Evolutionary conservation across 352 stramenopile species (phyloP), one percentile per base, ranked within the genome.

Genomic region (Phytophthora europaea): DNA sequence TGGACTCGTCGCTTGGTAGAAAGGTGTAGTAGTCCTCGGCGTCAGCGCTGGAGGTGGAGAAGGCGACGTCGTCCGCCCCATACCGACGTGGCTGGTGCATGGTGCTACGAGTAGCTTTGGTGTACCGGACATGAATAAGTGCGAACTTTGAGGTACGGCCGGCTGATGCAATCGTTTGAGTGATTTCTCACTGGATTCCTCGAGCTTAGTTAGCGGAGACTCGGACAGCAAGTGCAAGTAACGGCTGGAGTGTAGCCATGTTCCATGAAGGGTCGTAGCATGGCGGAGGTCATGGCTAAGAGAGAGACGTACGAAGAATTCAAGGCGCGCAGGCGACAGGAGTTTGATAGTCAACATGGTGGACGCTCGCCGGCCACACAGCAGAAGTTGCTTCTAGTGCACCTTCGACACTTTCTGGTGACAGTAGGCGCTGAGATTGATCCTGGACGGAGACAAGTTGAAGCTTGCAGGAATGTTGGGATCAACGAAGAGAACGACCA

Each of bases 1-100:
- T 67, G 40, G 85, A 87, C 43, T 88, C 82, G 22, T 91, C 85
- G 65, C 83, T 93, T 5, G 85, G 83, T 45, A 90, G 40, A n/a
- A 81, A 80, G 18, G 83, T 63, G 63, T 83, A 87, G 75, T 89
- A 93, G 68, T 93, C 85, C 33, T 93, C 85, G 6, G 71, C 81
- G 54, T 61, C 57, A 23, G 56, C 65, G 52, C 20, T 73, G 26
- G 75, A 73, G 47, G 65, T 61, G 36, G 74, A 76, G 61, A 81
- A 76, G 10, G 74, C 63, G n/a, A 81, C 65, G 47, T 56, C 74
- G 48, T 63, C 20, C 13, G 50, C 28, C 4, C 23, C 52, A 57
- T 62, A 33, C 22, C 57, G 33, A 5, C 40, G 52, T 23, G 43
- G 31, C 45, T 67, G 61, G 45, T 75, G 62, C 68, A 75, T 75